Base-by-base conservation (phyloP, 2,329 filamentous ascomycete genomes). In the Calonectria hawksworthii region DNA sequence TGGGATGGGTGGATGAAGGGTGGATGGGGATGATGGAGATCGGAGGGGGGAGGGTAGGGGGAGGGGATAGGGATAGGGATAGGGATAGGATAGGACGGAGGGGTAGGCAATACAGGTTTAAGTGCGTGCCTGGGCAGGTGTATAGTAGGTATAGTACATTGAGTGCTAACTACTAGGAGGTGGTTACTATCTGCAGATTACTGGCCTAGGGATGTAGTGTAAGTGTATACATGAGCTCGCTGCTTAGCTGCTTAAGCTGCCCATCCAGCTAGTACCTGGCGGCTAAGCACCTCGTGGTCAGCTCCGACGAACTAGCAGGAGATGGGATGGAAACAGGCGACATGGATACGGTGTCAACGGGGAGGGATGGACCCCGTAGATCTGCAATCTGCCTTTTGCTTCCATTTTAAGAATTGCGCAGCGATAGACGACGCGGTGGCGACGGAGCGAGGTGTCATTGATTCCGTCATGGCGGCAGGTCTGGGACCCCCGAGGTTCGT, bases 381-480 rank as follows among this genome's bases (percentile, higher is more conserved):
- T 70, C 50, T 73, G 47, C 50, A 38, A 59, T 44, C 59, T 64
- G 54, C 34, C 18, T 44, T 52, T 54, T 21, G 56, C 59, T 59
- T 52, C 30, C n/a, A 30, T 64, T 44, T 64, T 38, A 26, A 36
- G n/a, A 32, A 38, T 16, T 3, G 47, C 16, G 38, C n/a, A 23
- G 32, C 26, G 23, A 38, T 41, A 28, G 36, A 51, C 21, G 54
- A 56, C 59, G 59, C n/a, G 23, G 34, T 44, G 65, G 54, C 34
- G 36, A 68, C 50, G 56, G 47, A 52, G 59, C 59, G 71, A 73
- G 50, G 71, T 73, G 36, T 36, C 71, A 70, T 73, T 61, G 38
- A 66, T 65, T 66, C 66, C 66, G 71, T 73, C 71, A 73, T 73
- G 36, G 59, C 51, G 26, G 56, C 70, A 63, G 50, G 28, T 65